Percentiles rank a stretch among this genome's conserved stretches.
Conservation (phyloP, 2,329 filamentous ascomycete species). For the Nemania serpens region DNA sequence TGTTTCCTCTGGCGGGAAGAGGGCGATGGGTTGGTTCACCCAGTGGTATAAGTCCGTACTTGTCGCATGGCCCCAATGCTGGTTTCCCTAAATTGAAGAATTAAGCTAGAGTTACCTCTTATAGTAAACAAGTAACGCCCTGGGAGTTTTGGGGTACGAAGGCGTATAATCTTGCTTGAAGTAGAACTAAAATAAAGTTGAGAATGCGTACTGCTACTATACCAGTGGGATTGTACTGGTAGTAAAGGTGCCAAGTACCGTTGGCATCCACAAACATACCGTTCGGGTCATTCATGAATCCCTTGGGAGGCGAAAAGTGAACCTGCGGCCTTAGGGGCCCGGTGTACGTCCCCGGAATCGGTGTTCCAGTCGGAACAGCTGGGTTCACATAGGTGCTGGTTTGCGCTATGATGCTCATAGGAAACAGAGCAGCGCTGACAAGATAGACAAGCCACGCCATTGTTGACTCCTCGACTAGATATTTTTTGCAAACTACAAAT, state of each 20-base stretch:
- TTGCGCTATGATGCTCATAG: conserved; percentile 6
- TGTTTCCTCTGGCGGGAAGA: conserved; percentile 53
- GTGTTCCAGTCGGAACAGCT: conserved; percentile 37
- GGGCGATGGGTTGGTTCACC: conserved; percentile 66
- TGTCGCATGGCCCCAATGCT: conserved; percentile 71
- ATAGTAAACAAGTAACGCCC: background rate
- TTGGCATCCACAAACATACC: conserved; percentile 63
- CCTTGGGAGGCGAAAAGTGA: conserved; percentile 58
- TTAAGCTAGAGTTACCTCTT: background rate
- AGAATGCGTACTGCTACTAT: conserved; percentile 22
- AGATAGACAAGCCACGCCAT: background rate
- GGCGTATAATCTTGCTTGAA: background rate
- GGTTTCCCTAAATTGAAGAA: conserved; percentile 23
- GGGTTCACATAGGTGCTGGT: conserved; percentile 36
- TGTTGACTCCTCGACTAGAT: too few species aligned
- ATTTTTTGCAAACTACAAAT: background rate
- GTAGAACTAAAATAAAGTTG: background rate
- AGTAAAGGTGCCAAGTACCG: conserved; percentile 67
- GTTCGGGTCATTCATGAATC: conserved; percentile 68
- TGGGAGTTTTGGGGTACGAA: background rate
- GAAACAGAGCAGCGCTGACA: conserved; percentile 4
- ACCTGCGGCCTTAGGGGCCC: conserved; percentile 53
- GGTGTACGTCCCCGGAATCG: conserved; percentile 37
- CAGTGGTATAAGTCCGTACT: conserved; percentile 66
- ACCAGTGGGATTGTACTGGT: conserved; percentile 52